phyloP scores from a whole-genome alignment of 148 eudicot species.

The Pharnaceum exiguum region DNA sequence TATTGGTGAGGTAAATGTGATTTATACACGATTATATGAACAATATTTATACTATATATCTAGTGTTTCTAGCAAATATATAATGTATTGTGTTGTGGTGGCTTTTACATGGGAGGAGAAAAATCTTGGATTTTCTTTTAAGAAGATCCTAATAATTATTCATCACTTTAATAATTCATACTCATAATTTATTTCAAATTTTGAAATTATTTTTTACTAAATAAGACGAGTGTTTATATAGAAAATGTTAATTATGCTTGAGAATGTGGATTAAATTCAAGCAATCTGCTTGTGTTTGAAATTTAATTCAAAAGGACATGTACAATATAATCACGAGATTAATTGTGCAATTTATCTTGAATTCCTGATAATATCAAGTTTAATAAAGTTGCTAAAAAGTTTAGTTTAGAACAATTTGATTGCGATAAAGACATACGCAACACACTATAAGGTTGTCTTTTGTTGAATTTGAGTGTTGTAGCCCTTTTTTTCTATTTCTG shows the following conservation, averaged over 20 bases:
- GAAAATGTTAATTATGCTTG: slow-evolving; percentile 1
- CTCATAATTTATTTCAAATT: slow-evolving; percentile 11
- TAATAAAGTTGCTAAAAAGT: no score
- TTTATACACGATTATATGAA: background rate
- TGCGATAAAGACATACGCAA: no score
- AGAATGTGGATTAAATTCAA: background rate
- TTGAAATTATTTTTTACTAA: slow-evolving; percentile 9
- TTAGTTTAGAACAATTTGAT: no score
- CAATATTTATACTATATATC: background rate
- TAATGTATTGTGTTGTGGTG: slow-evolving; percentile 13
- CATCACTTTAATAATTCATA: slow-evolving; percentile 1
- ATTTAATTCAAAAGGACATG: no score
- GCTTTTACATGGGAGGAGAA: background rate
- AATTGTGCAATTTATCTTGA: no score
- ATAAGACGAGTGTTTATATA: slow-evolving; percentile 5
- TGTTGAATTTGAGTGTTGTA: no score
- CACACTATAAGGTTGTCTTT: no score
- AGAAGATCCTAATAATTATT: slow-evolving; percentile 15
- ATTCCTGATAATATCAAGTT: no score
- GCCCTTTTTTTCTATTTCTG: no score
- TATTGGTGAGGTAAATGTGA: background rate
- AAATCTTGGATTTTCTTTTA: slow-evolving; percentile 15
- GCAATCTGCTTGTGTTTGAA: background rate
- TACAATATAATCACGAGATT: no score
- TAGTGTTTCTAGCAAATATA: background rate